Evolutionary conservation across 192 early-diverging fungal species (phyloP).

Genomic region (Powellomyces hirtus): DNA sequence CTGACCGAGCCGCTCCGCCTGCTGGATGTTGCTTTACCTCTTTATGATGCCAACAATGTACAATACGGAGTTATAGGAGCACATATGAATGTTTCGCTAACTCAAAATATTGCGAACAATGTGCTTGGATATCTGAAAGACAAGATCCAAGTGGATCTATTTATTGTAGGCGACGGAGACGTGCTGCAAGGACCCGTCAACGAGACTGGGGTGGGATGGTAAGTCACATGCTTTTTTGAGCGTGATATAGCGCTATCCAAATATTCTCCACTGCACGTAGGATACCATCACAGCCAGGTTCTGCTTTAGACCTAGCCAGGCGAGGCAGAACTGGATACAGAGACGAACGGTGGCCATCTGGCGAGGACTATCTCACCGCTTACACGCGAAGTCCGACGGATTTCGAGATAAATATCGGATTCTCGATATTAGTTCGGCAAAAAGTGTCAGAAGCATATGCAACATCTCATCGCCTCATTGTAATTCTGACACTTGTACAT

Average conservation of each 20-base stretch:
- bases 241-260: too few relatives aligned
- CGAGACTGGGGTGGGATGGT: too few relatives aligned
- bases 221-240: too few relatives aligned
- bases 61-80: constrained; percentile 14
- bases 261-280: neutral
- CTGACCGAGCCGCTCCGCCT: constrained; percentile 20
- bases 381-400: constrained; percentile 2
- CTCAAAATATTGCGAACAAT: neutral
- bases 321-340: neutral
- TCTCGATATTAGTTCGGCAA: constrained; percentile 20
- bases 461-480: constrained; percentile 5
- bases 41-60: neutral
- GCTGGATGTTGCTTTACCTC: constrained; percentile 22
- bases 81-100: constrained; percentile 13
- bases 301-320: neutral
- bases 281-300: neutral
- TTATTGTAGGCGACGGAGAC: constrained; percentile 7
- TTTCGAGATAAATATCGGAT: constrained; percentile 1
- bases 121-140: constrained; percentile 4
- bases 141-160: constrained; percentile 2
- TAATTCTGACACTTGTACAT: constrained; percentile 5
- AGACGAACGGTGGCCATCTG: constrained; percentile 20
- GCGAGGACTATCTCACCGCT: constrained; percentile 1
- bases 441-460: constrained; percentile 5
- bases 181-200: constrained; percentile 6